phyloP scores from a whole-genome alignment of 371 early-diverging fungal species.

The Mucor circinelloides region DNA sequence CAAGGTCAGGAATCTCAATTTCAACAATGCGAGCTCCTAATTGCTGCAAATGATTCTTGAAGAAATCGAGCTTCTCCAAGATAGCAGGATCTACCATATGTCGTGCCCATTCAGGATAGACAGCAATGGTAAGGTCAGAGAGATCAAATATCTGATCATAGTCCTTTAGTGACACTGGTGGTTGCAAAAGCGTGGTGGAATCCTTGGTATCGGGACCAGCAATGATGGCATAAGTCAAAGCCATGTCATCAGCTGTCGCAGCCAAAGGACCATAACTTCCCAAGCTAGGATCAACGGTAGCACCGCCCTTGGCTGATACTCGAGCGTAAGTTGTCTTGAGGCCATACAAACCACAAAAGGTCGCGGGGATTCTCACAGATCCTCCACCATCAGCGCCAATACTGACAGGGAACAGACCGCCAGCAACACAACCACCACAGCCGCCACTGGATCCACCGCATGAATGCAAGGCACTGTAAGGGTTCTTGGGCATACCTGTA shows the following conservation, averaged over 20 bases:
- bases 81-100: constrained; percentile 45
- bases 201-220: constrained; percentile 63
- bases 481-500: constrained; percentile 69
- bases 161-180: constrained; percentile 24
- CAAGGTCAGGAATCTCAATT: constrained; percentile 68
- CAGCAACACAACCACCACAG: constrained; percentile 59
- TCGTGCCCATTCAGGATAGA: constrained; percentile 27
- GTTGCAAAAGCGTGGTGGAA: constrained; percentile 16
- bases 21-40: constrained; percentile 67
- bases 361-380: constrained; percentile 59
- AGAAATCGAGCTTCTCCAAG: constrained; percentile 35
- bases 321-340: constrained; percentile 74
- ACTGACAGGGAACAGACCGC: constrained; percentile 67
- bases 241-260: constrained; percentile 65
- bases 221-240: constrained; percentile 62
- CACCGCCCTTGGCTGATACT: constrained; percentile 57
- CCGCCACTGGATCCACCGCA: constrained; percentile 81
- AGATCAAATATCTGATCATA: constrained; percentile 26
- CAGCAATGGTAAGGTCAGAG: constrained; percentile 33
- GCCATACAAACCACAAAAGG: constrained; percentile 75
- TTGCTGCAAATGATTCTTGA: constrained; percentile 41
- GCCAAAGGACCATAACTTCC: constrained; percentile 68
- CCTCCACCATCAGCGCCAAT: constrained; percentile 83
- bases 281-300: constrained; percentile 51
- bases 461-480: constrained; percentile 56